phyloP scores from a whole-genome alignment of 257 asterid species.

The Nicotiana paniculata region DNA sequence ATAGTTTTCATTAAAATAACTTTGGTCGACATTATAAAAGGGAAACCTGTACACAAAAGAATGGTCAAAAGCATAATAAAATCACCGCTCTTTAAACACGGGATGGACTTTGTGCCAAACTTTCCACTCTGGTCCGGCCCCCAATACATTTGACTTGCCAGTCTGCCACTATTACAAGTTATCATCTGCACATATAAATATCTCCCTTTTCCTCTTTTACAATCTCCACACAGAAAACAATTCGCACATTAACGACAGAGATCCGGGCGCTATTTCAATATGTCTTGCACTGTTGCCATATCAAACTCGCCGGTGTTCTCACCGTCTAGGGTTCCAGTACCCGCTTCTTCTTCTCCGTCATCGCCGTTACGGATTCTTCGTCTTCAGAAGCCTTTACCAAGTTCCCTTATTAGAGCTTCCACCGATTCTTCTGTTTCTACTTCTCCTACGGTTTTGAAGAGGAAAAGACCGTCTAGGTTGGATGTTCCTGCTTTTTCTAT shows the following conservation, averaged over 20 bases:
- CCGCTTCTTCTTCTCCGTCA: slow-evolving; percentile 28
- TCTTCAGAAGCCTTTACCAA: slow-evolving; percentile 39
- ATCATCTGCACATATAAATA: slow-evolving; percentile 7
- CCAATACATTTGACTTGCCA: not conserved
- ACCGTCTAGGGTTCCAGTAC: slow-evolving; percentile 21
- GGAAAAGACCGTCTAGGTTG: slow-evolving; percentile 58
- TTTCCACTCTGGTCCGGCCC: slow-evolving; percentile 5
- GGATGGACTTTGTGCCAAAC: slow-evolving; percentile 16
- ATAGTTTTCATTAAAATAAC: no score
- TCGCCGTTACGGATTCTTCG: slow-evolving; percentile 56
- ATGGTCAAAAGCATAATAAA: slow-evolving; percentile 11
- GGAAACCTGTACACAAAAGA: not conserved
- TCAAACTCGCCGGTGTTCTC: slow-evolving; percentile 63
- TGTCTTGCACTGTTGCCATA: slow-evolving; percentile 47
- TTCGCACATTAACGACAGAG: slow-evolving; percentile 20
- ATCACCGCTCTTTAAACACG: slow-evolving; percentile 22
- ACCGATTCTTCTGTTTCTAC: slow-evolving; percentile 10
- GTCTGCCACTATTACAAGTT: not conserved
- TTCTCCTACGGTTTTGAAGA: slow-evolving; percentile 38
- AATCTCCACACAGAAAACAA: not conserved
- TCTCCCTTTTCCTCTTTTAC: not conserved
- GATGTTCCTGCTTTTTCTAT: slow-evolving; percentile 33
- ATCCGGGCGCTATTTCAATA: not conserved
- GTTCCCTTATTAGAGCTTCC: slow-evolving; percentile 44
- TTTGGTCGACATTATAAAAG: no score